A percentile compares a stretch with the other conserved stretches of the same genome.
Evolutionary conservation across 2,329 filamentous ascomycete species (phyloP).

Genomic region (Metarhizium rileyi): DNA sequence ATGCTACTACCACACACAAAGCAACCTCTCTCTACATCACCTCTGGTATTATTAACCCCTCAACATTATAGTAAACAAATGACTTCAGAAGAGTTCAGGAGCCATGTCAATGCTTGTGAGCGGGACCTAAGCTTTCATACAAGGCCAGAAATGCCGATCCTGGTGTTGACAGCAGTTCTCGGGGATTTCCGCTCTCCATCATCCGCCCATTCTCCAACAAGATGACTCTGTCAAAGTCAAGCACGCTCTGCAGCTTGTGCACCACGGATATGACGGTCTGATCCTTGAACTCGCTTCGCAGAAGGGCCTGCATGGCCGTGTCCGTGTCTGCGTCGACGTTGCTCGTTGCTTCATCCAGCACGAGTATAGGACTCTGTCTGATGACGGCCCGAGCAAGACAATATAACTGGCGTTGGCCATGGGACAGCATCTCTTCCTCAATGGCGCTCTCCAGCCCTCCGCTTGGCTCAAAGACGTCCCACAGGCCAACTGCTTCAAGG

Average conservation of each 20-base stretch:
- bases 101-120: neutral
- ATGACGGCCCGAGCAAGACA: constrained; percentile 28
- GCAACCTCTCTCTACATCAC: no score
- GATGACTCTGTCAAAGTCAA: constrained; percentile 34
- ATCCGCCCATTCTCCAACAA: constrained; percentile 40
- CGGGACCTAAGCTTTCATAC: neutral
- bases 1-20: no score
- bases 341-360: constrained; percentile 29
- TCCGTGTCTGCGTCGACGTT: constrained; percentile 22
- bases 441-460: constrained; percentile 29
- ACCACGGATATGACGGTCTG: constrained; percentile 42
- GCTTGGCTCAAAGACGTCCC: constrained; percentile 25
- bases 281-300: constrained; percentile 21
- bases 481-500: constrained; percentile 34
- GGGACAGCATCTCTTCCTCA: constrained; percentile 21
- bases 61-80: no score
- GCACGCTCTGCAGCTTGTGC: constrained; percentile 23
- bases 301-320: constrained; percentile 21
- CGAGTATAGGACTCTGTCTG: constrained; percentile 21
- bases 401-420: constrained; percentile 36
- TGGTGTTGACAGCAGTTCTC: constrained; percentile 1
- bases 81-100: no score
- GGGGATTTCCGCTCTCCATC: constrained; percentile 7
- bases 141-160: neutral
- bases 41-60: no score